Base-by-base conservation (phyloP, 768 basidiomycete genomes). In the Xerocomellus chrysenteron region DNA sequence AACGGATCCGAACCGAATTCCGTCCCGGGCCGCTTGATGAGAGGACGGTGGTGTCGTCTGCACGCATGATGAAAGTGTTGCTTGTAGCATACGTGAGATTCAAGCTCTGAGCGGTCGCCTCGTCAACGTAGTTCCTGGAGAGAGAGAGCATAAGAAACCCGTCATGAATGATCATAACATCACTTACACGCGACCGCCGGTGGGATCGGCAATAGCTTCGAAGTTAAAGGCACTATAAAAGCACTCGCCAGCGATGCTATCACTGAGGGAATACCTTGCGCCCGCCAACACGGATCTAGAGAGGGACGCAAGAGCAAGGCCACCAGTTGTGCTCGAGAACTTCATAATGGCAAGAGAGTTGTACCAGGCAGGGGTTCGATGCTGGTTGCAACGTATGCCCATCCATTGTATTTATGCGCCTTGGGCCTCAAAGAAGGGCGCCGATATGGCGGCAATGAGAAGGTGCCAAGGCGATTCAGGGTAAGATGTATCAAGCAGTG, bases 1-100 rank as follows among this genome's bases (percentile, higher is more conserved):
- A 62, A 49, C 62, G 60, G 28, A 76, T 74, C 14, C 75, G 62
- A 51, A 77, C 68, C 11, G 74, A 76, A 52, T 77, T 70, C 19
- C 76, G 65, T 41, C 75, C 75, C 1, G 69, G 67, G 9, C 67
- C 65, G 19, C 24, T 65, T 7, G 71, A 2, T 3, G 63, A 50
- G 41, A 76, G 66, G 9, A 65, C 56, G 8, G 68, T 68, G 0
- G 67, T 74, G 51, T 74, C 64, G 43, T 76, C 76, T n/a, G 74
- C 73, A 5, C 75, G 75, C 63, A 76, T 62, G 39, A 74, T 61
- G 51, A 75, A 73, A 4, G 64, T 69, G 39, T 70, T 19, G 9
- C 53, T 48, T 2, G 64, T 60, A 5, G 64, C 65, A 43, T 66
- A 71, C 1, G 69, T 68, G 50, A 76, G 64, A 47, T 68, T 66